phyloP scores from a whole-genome alignment of 352 stramenopile genomes.

The Globisporangium paddicum region DNA sequence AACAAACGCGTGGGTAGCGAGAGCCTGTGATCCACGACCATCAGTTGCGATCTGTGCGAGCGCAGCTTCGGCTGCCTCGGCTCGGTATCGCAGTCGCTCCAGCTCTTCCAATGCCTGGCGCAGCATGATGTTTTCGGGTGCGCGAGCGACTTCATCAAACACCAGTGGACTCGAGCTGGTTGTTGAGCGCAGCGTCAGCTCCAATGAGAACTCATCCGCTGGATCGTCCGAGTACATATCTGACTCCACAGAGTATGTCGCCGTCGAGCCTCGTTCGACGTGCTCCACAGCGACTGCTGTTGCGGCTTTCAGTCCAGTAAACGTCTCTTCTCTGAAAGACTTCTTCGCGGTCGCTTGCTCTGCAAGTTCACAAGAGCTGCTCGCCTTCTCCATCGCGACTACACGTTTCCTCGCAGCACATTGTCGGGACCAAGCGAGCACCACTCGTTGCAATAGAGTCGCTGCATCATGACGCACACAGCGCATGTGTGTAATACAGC shows the following conservation, averaged over 20 bases:
- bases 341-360: background rate
- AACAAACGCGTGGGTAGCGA: background rate
- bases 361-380: background rate
- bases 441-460: slow-evolving; percentile 26
- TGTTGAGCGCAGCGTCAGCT: slow-evolving; percentile 8
- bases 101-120: slow-evolving; percentile 47
- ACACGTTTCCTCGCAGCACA: background rate
- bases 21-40: background rate
- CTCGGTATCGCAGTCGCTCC: slow-evolving; percentile 50
- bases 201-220: slow-evolving; percentile 11
- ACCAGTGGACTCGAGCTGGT: background rate
- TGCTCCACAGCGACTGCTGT: slow-evolving; percentile 1
- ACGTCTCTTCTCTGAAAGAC: background rate
- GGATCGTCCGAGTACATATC: slow-evolving; percentile 17
- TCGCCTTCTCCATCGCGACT: background rate
- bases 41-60: slow-evolving; percentile 24
- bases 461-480: slow-evolving; percentile 18
- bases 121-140: slow-evolving; percentile 24
- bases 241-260: slow-evolving; percentile 17
- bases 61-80: slow-evolving; percentile 56
- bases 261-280: slow-evolving; percentile 13
- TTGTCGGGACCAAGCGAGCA: slow-evolving; percentile 23
- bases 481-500: slow-evolving; percentile 23
- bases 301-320: background rate
- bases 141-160: slow-evolving; percentile 17